phyloP scores from a whole-genome alignment of 768 basidiomycete genomes.

The Pleurotus giganteus region DNA sequence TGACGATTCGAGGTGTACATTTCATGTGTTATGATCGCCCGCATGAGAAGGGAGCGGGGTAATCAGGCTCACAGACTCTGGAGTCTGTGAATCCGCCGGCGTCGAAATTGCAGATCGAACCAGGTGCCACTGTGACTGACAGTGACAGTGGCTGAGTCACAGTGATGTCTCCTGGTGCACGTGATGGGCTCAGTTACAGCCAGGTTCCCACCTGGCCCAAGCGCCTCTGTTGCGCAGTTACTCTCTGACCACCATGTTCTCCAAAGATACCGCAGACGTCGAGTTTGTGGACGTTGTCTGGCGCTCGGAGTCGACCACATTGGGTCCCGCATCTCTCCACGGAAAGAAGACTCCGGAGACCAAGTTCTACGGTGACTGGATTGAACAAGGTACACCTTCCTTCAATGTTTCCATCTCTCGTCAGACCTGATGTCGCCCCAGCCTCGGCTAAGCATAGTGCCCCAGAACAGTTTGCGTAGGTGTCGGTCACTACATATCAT shows the following conservation, averaged over 20 bases:
- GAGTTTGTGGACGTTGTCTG: not conserved
- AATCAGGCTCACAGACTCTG: not conserved
- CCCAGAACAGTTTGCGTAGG: constrained; percentile 47
- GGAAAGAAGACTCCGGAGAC: not conserved
- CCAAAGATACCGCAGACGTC: constrained; percentile 11
- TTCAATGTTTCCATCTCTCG: not conserved
- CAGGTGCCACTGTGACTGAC: no score
- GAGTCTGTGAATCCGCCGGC: not conserved
- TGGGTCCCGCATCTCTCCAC: not conserved
- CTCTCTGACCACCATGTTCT: not conserved
- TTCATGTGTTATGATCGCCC: not conserved
- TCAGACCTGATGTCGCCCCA: constrained; percentile 15
- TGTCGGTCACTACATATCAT: not conserved
- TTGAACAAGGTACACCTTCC: constrained; percentile 41
- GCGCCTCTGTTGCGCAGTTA: no score
- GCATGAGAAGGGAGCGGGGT: not conserved
- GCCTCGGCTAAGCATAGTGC: constrained; percentile 53
- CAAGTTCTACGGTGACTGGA: constrained; percentile 49
- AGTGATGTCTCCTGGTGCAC: no score
- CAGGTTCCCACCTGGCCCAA: no score
- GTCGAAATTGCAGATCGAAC: no score
- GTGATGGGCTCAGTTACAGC: no score
- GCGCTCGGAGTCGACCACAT: not conserved
- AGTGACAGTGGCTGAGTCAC: no score
- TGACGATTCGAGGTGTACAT: not conserved